phyloP scores from a whole-genome alignment of 1,284 basidiomycete genomes.

The Hymenochaete sp. region DNA sequence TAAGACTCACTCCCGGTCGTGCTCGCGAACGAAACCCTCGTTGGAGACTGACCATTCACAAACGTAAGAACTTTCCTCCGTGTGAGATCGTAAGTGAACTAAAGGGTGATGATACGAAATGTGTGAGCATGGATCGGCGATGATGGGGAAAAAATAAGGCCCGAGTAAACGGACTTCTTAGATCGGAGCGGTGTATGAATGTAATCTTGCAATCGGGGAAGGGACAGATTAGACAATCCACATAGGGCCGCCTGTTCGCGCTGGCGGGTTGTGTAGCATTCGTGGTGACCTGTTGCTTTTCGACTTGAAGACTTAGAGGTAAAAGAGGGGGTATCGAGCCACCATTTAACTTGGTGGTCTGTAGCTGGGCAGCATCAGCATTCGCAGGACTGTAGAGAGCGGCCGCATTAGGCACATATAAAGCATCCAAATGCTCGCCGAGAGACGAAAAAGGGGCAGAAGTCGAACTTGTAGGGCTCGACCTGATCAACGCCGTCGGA shows the following conservation, averaged over 20 bases:
- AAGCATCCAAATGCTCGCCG: slow-evolving; percentile 11
- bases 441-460: slow-evolving; percentile 1
- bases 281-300: slow-evolving; percentile 90
- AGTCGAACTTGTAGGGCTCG: slow-evolving; percentile 8
- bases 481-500: slow-evolving; percentile 2
- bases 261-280: slow-evolving; percentile 91
- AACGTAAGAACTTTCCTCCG: slow-evolving; percentile 88
- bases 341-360: slow-evolving; percentile 5
- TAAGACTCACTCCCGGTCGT: slow-evolving; percentile 91
- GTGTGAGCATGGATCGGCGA: slow-evolving; percentile 14
- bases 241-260: slow-evolving; percentile 80
- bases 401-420: slow-evolving; percentile 29
- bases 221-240: slow-evolving; percentile 86
- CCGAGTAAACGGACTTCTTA: slow-evolving; percentile 48
- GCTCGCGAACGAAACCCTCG: slow-evolving; percentile 89
- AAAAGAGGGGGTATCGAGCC: slow-evolving; percentile 47
- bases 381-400: slow-evolving; percentile 38
- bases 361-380: slow-evolving; percentile 14
- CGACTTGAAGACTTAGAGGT: slow-evolving; percentile 76
- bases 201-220: slow-evolving; percentile 94
- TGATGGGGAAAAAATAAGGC: slow-evolving; percentile 2
- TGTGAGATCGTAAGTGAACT: slow-evolving; percentile 94
- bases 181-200: slow-evolving; percentile 82
- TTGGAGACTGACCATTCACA: slow-evolving; percentile 91
- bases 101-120: slow-evolving; percentile 23